phyloP scores from a whole-genome alignment of 164 flowering plant species.

The Chloranthus sessilifolius region DNA sequence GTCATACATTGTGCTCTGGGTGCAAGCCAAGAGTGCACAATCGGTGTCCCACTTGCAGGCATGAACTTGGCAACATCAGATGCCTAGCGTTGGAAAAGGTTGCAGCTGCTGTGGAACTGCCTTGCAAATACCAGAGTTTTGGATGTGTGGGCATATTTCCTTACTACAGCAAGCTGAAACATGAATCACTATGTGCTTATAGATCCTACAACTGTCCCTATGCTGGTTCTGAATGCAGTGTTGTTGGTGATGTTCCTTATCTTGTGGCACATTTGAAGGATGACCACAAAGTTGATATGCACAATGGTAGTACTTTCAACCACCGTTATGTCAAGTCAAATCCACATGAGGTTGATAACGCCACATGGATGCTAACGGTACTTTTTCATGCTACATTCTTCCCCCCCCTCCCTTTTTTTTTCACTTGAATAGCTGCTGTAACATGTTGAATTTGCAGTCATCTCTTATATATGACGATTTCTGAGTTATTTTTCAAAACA shows the following conservation, averaged over 20 bases:
- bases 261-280: conserved; percentile 79
- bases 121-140: conserved; percentile 80
- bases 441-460: not conserved
- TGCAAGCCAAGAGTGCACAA: conserved; percentile 93
- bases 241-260: conserved; percentile 72
- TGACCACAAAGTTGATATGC: conserved; percentile 95
- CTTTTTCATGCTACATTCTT: not conserved
- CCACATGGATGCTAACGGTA: conserved; percentile 98
- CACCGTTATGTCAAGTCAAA: conserved; percentile 93
- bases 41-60: conserved; percentile 92
- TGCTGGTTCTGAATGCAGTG: conserved; percentile 94
- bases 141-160: conserved; percentile 85
- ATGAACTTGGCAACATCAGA: conserved; percentile 92
- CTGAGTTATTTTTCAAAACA: no score
- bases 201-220: conserved; percentile 92
- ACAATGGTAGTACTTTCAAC: conserved; percentile 85
- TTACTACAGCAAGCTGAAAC: conserved; percentile 92
- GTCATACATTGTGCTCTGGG: conserved; percentile 89
- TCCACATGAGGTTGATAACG: conserved; percentile 92
- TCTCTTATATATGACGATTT: no score
- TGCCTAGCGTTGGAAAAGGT: conserved; percentile 91
- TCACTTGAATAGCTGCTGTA: no score
- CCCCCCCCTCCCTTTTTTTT: not conserved
- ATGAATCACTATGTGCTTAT: conserved; percentile 67
- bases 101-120: conserved; percentile 92